Evolutionary conservation across 495 filamentous ascomycete genomes (phyloP), one percentile per base, ranked within the genome.

Genomic region (Aspergillus nidulans): DNA sequence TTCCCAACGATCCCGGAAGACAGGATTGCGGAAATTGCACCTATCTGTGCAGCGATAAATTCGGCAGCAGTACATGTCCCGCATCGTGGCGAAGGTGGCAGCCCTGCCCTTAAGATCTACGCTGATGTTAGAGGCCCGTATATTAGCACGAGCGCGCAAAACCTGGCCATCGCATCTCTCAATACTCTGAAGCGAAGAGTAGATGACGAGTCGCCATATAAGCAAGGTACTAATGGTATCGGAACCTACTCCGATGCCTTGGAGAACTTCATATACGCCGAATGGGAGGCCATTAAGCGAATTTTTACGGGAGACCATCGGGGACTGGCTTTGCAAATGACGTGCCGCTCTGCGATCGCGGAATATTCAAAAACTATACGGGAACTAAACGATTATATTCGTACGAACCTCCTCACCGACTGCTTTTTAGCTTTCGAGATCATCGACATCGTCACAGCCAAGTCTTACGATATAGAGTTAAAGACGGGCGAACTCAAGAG

Each of bases 351-450:
- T 19, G 78, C 91, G 24, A 80, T 97, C 61, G 78, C 81, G 1
- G 90, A 95, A 56, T 87, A 97, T 63, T 82, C 87, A 23, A 84
- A 90, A 61, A 97, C 95, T 0, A 70, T 99, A 24, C 82, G 85
- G 12, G 94, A 97, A 59, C 77, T 99, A 21, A 96, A 97, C 68
- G 78, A 82, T 32, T 91, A 96, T 65, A 91, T 97, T 67, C 87
- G 88, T 65, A 67, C 81, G 26, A 91, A 96, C 64, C 75, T 97
- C 38, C 85, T 82, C 61, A 97, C 91, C 1, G 94, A 99, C 70
- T 96, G 95, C 72, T 99, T 88, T 66, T 80, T 99, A 21, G 91
- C 91, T 4, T 99, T 95, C 66, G 94, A 99, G 65, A 91, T 97
- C 50, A 87, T 96, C 41, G 92, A 95, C 61, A 89, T 96, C 55